Evolutionary conservation across 2,329 filamentous ascomycete genomes (phyloP).

Genomic region (Aspergillus fijiensis): DNA sequence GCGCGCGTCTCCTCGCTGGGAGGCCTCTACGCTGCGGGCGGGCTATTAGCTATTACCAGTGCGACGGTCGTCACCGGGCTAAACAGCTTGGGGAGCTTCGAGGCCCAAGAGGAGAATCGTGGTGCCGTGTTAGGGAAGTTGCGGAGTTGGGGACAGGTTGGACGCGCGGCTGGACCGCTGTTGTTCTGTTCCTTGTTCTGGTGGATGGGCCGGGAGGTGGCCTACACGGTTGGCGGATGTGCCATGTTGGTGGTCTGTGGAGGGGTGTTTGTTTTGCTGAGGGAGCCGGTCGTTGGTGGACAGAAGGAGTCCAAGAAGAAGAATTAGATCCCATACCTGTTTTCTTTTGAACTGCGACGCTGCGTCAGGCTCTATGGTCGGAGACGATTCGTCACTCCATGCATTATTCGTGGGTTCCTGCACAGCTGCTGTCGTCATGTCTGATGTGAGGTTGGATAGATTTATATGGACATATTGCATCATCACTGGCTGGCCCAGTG

Average conservation of each 20-base stretch:
- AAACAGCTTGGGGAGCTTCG: conserved; percentile 88
- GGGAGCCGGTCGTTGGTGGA: conserved; percentile 52
- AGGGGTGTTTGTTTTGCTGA: conserved; percentile 70
- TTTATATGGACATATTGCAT: not conserved
- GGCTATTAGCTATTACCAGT: conserved; percentile 81
- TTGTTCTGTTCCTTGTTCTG: conserved; percentile 95
- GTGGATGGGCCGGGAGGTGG: conserved; percentile 90
- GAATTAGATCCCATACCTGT: not conserved
- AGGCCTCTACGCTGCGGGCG: conserved; percentile 77
- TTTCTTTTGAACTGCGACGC: not conserved
- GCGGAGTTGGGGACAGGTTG: conserved; percentile 78
- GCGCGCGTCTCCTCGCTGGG: conserved; percentile 65
- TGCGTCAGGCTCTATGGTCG: not conserved
- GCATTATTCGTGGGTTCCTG: not conserved
- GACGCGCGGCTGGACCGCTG: conserved; percentile 80
- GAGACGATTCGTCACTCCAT: not conserved
- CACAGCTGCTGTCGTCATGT: not conserved
- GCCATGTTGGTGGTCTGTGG: conserved; percentile 75
- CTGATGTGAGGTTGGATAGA: not conserved
- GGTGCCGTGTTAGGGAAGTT: conserved; percentile 85
- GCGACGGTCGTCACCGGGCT: conserved; percentile 93
- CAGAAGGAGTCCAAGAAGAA: conserved; percentile 10
- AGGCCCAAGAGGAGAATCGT: conserved; percentile 75
- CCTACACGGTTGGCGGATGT: conserved; percentile 76
- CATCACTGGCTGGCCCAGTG: conserved; percentile 6